Evolutionary conservation across 1,284 basidiomycete species (phyloP).

Genomic region (Naganishia liquefaciens): DNA sequence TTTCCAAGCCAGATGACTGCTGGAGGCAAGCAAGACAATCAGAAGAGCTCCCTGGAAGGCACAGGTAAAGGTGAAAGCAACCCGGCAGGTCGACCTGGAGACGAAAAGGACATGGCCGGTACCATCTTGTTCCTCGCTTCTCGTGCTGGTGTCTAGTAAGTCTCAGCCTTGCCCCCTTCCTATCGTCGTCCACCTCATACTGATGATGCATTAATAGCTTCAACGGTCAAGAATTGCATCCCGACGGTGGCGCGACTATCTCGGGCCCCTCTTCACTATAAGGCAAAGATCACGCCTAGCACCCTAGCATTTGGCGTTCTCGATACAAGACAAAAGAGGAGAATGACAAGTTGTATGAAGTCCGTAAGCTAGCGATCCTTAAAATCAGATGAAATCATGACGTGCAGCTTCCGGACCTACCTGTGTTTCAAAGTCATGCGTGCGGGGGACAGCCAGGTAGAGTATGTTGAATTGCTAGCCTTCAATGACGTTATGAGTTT

Average conservation of each 20-base stretch:
- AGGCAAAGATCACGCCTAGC: background rate
- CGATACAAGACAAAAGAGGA: too few relatives aligned
- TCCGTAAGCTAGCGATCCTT: too few relatives aligned
- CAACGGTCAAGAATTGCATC: constrained; percentile 40
- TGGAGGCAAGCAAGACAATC: constrained; percentile 41
- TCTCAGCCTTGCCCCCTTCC: background rate
- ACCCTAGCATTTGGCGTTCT: too few relatives aligned
- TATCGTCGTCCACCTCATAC: background rate
- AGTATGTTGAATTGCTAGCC: too few relatives aligned
- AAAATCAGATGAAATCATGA: too few relatives aligned
- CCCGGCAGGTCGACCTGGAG: constrained; percentile 41
- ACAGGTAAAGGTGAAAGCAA: constrained; percentile 39
- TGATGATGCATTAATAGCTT: constrained; percentile 31
- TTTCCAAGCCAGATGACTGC: constrained; percentile 45
- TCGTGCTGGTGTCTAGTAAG: constrained; percentile 27
- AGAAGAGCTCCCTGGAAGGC: constrained; percentile 43
- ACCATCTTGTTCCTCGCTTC: constrained; percentile 35
- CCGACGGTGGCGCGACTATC: constrained; percentile 42
- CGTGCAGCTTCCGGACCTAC: too few relatives aligned
- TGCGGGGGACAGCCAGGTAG: too few relatives aligned
- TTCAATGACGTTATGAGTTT: too few relatives aligned
- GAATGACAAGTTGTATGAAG: too few relatives aligned
- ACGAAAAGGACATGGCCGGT: constrained; percentile 45
- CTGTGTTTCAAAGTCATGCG: too few relatives aligned
- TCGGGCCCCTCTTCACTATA: constrained; percentile 24